Conservation (phyloP, 306 rosid species). For the Gastrolobium villosum region DNA sequence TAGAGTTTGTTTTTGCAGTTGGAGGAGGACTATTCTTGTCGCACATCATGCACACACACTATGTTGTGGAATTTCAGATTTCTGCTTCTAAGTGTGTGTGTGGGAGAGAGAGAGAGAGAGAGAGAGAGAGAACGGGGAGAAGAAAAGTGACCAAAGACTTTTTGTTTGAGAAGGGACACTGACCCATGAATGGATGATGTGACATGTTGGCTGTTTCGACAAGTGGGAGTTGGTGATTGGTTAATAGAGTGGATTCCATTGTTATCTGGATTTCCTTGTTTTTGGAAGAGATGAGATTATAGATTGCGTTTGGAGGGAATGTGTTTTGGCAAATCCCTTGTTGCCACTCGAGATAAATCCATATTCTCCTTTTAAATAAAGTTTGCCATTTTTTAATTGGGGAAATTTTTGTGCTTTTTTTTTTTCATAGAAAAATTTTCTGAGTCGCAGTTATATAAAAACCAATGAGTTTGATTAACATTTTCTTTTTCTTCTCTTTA, state of each 20-base stretch:
- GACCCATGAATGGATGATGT: constrained; percentile 53
- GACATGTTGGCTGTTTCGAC: constrained; percentile 48
- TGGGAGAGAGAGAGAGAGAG: not conserved
- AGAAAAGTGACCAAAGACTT: constrained; percentile 47
- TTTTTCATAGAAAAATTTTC: too few species aligned
- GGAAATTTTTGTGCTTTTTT: too few species aligned
- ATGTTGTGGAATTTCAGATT: too few species aligned
- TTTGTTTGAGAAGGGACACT: constrained; percentile 34
- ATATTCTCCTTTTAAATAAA: too few species aligned
- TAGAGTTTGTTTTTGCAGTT: constrained; percentile 1
- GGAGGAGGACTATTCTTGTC: constrained; percentile 49
- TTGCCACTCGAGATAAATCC: constrained; percentile 40
- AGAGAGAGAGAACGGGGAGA: not conserved
- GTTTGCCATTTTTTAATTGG: not conserved
- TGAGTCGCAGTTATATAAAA: too few species aligned
- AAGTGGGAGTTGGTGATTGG: constrained; percentile 61
- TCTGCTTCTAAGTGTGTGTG: too few species aligned
- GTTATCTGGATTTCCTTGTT: constrained; percentile 84
- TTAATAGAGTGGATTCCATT: constrained; percentile 57
- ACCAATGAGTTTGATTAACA: too few species aligned
- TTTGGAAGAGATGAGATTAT: constrained; percentile 50
- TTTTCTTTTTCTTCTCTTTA: too few species aligned
- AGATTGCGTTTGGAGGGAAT: constrained; percentile 38
- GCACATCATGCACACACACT: constrained; percentile 57
- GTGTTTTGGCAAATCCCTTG: not conserved